Evolutionary conservation across 2,329 filamentous ascomycete genomes (phyloP).

Genomic region (Monilinia fructicola): DNA sequence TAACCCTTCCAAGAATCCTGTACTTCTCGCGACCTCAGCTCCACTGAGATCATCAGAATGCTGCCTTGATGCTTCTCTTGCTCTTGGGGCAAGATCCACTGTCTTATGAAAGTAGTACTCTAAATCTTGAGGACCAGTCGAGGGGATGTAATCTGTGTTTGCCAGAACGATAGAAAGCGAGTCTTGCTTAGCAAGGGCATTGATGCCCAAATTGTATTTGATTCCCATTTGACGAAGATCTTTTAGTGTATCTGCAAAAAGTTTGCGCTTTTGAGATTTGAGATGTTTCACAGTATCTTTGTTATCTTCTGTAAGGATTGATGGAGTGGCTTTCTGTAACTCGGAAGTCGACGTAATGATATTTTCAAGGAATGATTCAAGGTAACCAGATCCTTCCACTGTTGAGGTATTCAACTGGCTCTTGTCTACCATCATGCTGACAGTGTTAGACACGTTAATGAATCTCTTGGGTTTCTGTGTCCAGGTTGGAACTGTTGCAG

Average conservation of each 20-base stretch:
- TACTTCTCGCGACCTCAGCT: conserved; percentile 74
- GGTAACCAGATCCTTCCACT: conserved; percentile 56
- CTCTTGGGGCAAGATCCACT: conserved; percentile 68
- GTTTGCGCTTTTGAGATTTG: conserved; percentile 83
- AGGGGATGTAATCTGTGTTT: conserved; percentile 46
- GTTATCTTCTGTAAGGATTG: conserved; percentile 80
- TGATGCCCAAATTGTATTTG: conserved; percentile 74
- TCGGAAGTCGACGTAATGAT: conserved; percentile 67
- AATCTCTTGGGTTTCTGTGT: conserved; percentile 60
- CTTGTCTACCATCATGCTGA: conserved; percentile 70
- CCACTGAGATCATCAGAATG: conserved; percentile 84
- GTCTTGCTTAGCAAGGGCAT: conserved; percentile 70
- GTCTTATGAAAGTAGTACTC: conserved; percentile 79
- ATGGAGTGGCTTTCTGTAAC: conserved; percentile 80
- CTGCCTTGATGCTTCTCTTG: conserved; percentile 65
- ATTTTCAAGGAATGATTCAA: conserved; percentile 68
- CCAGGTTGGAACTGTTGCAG: conserved; percentile 43
- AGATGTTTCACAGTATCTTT: conserved; percentile 81
- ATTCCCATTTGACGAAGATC: conserved; percentile 86
- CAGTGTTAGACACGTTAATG: conserved; percentile 66
- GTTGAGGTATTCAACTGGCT: conserved; percentile 52
- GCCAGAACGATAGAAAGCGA: conserved; percentile 70
- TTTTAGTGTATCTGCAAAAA: conserved; percentile 86
- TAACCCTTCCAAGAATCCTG: conserved; percentile 84
- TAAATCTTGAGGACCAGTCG: conserved; percentile 27